Evolutionary conservation across 139 green algal species (phyloP), one percentile per base, ranked within the genome.

Genomic region (Chlorella sp.): DNA sequence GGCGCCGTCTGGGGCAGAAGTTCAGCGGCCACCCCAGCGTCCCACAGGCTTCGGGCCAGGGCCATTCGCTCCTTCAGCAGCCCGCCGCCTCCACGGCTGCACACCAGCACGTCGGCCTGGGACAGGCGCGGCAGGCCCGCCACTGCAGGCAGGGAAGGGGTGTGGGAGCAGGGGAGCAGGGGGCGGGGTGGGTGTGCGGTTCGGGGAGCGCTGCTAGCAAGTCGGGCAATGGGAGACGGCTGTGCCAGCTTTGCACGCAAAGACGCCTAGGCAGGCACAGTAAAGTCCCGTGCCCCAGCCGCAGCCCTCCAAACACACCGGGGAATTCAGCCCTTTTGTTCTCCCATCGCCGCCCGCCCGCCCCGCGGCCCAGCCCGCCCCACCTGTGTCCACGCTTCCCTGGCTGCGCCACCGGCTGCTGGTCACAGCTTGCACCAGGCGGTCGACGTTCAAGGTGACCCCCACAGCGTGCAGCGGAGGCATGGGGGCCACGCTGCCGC

Each of bases 21-120:
- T 91, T 97, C 95, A 1, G 96, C 95, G 18, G 87, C 79, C 2
- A 98, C 87, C 76, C 97, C 96, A 18, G 90, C 95, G 5, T 90
- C 91, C 95, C 96, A 97, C 69, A 98, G 94, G 82, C 89, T 69
- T 2, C 90, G 86, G 1, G 95, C 86, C 61, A 98, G 90, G 82
- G 90, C 83, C 93, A 96, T 95, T 69, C 95, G 92, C 91, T 97
- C 91, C 37, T 90, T 57, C 71, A 98, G 91, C 53, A 96, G 89
- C 4, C 96, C 96, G 39, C 94, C 95, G 28, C 93, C 94, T 32
- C 96, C 96, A n/a, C 93, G 92, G 7, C 90, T 82, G 77, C 93
- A 96, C 57, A 99, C 96, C 91, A 99, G 89, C 89, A 97, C 97
- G 48, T 98, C 95, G 12, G 94, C 92, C 80, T 90, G 77, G 18